Evolutionary conservation across 139 green algal genomes (phyloP), one percentile per base, ranked within the genome.

Genomic region (Micractinium conductrix): DNA sequence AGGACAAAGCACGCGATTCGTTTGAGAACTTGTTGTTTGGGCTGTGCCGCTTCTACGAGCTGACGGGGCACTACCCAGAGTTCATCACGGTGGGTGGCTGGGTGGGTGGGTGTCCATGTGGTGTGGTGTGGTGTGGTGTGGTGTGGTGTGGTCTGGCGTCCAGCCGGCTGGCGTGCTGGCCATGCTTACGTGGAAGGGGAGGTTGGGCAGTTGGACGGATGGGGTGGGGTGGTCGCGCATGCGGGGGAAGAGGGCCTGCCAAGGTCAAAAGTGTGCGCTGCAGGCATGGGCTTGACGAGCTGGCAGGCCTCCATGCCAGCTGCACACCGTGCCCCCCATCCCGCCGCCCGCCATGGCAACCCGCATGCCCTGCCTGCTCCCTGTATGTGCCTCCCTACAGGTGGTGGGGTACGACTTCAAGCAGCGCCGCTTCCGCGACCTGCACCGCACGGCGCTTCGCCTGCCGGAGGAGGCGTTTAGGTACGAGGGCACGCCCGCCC

Each of bases 11-110:
- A 2, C 91, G 96, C 3, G 96, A 99, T 91, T 95, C 89, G 67
- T 96, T 98, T 84, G 96, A 99, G 85, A 99, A 99, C 89, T 74
- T 99, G 53, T 80, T 98, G 30, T 98, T 99, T 89, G 91, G 88
- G 53, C 84, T 99, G 2, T 98, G 96, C 89, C 91, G 93, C 44
- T 96, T 96, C 87, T 85, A 89, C 62, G 88, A 96, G 80, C 85
- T 96, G 22, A 93, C 92, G 21, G 88, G 93, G 19, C 91, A 93
- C 86, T 98, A 97, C 83, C 96, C 96, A 2, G 71, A 86, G 6
- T 79, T 88, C 45, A 83, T 98, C 12, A 40, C 53, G 70, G 70
- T 76, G 70, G 24, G 70, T 48, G 38, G 10, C 4, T 26, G 10
- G 10, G 58, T 24, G 48, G 12, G 48, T n/a, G n/a, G n/a, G n/a